Percentiles rank a stretch among this genome's conserved stretches.
These are phyloP conservation scores for Reutealis trisperma DNA, from an alignment of 345 rosid genomes.

Conservation along the genomic window DNA sequence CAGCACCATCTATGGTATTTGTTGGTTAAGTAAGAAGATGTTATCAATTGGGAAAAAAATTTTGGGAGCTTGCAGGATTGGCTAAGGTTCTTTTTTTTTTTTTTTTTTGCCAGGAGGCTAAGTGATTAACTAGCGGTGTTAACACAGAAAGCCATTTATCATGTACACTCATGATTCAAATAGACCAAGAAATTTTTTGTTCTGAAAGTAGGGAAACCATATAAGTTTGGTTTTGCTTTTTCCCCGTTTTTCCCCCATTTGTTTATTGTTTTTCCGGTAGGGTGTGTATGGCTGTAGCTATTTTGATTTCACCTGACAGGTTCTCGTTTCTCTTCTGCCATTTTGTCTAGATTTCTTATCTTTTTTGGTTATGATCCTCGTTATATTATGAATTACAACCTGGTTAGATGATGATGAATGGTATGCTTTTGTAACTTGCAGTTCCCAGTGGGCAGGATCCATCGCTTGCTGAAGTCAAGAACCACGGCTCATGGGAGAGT, in stretches of 20 bases:
- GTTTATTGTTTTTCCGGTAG: too few relatives aligned
- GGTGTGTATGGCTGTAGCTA: not conserved
- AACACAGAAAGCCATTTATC: not conserved
- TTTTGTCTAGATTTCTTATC: not conserved
- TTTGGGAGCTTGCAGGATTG: not conserved
- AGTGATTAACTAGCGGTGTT: not conserved
- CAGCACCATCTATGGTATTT: too few relatives aligned
- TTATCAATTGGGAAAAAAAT: not conserved
- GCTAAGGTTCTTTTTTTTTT: too few relatives aligned
- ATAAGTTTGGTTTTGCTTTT: too few relatives aligned
- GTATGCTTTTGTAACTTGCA: not conserved
- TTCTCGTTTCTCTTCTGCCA: not conserved
- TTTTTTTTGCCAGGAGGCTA: too few relatives aligned
- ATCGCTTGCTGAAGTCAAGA: slow-evolving; percentile 14
- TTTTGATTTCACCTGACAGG: not conserved
- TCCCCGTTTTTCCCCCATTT: not conserved
- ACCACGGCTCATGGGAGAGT: slow-evolving; percentile 20
- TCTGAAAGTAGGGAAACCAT: not conserved
- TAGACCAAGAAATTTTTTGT: too few relatives aligned
- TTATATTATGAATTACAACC: not conserved
- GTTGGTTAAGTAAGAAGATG: not conserved
- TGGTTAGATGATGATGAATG: not conserved
- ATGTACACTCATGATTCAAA: too few relatives aligned
- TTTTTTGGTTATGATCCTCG: not conserved
- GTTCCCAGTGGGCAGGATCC: slow-evolving; percentile 21